Base-by-base conservation (phyloP, 106 monocot species). In the Platanthera zijinensis region DNA sequence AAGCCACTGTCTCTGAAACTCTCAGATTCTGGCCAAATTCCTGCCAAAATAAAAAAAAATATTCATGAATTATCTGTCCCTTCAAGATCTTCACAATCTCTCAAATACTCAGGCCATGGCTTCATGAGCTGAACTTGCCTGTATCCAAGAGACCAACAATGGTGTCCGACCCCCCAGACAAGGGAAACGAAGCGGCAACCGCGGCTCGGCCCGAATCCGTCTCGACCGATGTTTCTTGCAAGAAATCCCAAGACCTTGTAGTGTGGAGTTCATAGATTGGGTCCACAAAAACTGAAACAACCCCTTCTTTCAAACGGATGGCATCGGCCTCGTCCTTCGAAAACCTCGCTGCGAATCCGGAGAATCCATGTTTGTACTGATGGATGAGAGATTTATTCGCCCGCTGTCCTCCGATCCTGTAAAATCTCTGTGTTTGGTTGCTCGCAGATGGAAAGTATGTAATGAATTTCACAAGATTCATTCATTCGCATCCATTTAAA, bases 91-190 rank as follows among this genome's bases (percentile, higher is more conserved):
- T 66, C 0, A 66, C 11, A 28, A 66, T 2, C 11, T 66, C n/a
- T 8, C 46, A 69, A 69, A 47, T 47, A 47, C 10, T 47, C 32
- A 47, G 7, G 47, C 10, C 15, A 17, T 14, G 47, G 39, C 10
- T 69, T 10, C 48, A 47, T 13, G 48, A 15, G 9, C 6, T 15
- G 21, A 30, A 19, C 74, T 80, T 86, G 75, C 94, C 95, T 46
- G 95, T 89, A 74, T 95, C 95, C 7, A 95, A 54, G 8, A 92
- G 68, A 15, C 95, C 95, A n/a, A 95, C 85, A 49, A 95, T 88
- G 48, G 84, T 80, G 82, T 88, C 91, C 0, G 75, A 48, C 0
- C n/a, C 48, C 1, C 77, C 74, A 48, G 64, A 12, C 0, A 72
- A 39, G 46, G 85, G 52, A 25, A 50, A 11, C 21, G 77, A 18